These are phyloP conservation scores for Penicillium flavigenum DNA, from an alignment of 495 filamentous ascomycete genomes.

Conservation along the genomic window DNA sequence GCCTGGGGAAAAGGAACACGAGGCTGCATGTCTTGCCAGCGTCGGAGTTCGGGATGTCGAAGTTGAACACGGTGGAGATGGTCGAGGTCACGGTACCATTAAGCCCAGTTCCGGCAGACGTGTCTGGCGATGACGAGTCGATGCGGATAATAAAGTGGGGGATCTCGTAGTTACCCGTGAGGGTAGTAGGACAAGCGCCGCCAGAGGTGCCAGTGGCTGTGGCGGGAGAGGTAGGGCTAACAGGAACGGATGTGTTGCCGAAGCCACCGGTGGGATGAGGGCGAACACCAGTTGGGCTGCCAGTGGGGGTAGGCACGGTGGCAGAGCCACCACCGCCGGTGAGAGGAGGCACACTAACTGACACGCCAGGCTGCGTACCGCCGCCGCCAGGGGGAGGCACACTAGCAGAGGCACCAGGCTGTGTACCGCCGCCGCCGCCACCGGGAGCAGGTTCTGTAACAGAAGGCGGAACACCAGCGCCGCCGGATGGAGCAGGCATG, in stretches of 20 bases:
- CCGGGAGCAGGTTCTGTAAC: background rate
- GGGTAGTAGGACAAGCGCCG: constrained; percentile 49
- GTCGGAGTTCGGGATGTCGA: constrained; percentile 58
- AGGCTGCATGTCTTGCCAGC: constrained; percentile 61
- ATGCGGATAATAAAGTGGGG: constrained; percentile 69
- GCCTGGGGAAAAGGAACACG: constrained; percentile 63
- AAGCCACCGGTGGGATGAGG: constrained; percentile 12
- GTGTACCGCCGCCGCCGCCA: background rate
- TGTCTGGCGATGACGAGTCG: constrained; percentile 53
- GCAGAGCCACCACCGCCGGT: constrained; percentile 3
- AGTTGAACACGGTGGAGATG: constrained; percentile 65
- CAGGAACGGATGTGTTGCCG: constrained; percentile 10
- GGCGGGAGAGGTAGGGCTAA: constrained; percentile 11
- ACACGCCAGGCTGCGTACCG: background rate
- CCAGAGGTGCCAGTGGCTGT: constrained; percentile 18
- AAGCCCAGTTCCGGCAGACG: constrained; percentile 51
- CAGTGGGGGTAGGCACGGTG: background rate
- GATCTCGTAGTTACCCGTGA: constrained; percentile 54
- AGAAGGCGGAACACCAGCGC: background rate
- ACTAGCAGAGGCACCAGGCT: background rate
- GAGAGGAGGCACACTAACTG: background rate
- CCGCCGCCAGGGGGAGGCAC: background rate
- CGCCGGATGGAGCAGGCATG: background rate
- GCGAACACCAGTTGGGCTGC: constrained; percentile 1
- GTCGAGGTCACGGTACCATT: constrained; percentile 55